Percentiles rank a stretch among this genome's conserved stretches.
Evolutionary conservation across 345 rosid genomes (phyloP).

Genomic region (Firmiana major): DNA sequence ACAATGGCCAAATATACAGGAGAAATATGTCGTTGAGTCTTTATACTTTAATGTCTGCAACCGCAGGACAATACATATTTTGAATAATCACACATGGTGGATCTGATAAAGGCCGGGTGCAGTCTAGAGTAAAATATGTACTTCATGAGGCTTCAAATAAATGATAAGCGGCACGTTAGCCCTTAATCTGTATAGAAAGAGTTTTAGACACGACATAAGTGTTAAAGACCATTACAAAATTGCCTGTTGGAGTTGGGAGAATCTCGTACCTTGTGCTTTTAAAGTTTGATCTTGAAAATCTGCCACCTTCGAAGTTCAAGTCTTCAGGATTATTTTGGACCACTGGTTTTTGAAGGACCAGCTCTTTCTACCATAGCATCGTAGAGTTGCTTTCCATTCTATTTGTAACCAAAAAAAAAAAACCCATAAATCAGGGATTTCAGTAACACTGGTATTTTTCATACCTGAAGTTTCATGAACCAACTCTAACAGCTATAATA

Average conservation of each 20-base stretch:
- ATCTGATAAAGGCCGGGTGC: background rate
- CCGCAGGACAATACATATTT: too few species aligned
- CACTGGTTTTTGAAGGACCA: constrained; percentile 61
- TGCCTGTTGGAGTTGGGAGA: background rate
- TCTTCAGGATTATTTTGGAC: constrained; percentile 36
- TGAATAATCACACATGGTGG: background rate
- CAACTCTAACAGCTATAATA: background rate
- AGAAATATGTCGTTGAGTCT: too few species aligned
- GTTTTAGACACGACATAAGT: background rate
- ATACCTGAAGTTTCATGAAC: background rate
- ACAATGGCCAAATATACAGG: too few species aligned
- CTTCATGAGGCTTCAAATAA: background rate
- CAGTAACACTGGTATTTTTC: background rate
- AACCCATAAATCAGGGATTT: constrained; percentile 4
- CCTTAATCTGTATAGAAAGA: background rate
- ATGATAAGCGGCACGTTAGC: background rate
- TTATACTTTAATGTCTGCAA: too few species aligned
- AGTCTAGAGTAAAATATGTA: background rate
- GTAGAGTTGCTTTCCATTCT: constrained; percentile 69
- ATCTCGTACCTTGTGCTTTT: background rate
- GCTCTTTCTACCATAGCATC: constrained; percentile 79
- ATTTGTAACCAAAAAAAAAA: constrained; percentile 1
- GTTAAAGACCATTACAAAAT: background rate
- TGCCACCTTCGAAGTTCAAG: background rate
- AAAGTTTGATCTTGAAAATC: background rate